Base-by-base conservation (phyloP, 306 rosid genomes). In the Oemleria cerasiformis region DNA sequence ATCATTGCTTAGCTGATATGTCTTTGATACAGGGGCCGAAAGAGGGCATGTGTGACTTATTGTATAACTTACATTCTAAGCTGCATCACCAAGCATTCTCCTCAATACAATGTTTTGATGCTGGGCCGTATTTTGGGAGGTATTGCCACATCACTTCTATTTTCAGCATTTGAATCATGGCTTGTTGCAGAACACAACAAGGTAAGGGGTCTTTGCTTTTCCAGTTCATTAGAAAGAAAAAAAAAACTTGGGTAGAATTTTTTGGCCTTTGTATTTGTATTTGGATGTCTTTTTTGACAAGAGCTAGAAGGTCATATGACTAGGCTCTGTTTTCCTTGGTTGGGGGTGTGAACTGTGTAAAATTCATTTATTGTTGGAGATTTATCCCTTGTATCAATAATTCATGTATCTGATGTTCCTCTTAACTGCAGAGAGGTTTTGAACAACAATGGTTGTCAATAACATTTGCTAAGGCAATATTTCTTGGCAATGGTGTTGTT, bases 141-240 rank as follows among this genome's bases (percentile, higher is more conserved):
- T 42, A 95, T 95, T 62, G 99, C 99, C 72, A 95, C 99, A 67
- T 95, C 99, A 21, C 93, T 95, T 39, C 90, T 95, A 53, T 95
- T 95, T 86, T 95, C 99, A 75, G 85, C 99, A 49, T 95, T 95
- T 68, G 97, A 95, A 73, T 95, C 99, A 0, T 95, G 99, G 99
- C 99, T 95, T 74, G 97, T 95, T 79, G 99, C 99, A 64, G 99
- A 95, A 68, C 97, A 95, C 87, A 89, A 89, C 86, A 95, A 95
- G 99, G 99, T 90, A 78, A 68, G 65, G 73, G 56, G 8, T 65
- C 36, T 5, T 47, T 63, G 9, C 48, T 72, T 55, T 14, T 50
- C 54, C 65, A 30, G 19, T 10, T 38, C 5, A 21, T 23, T 4
- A 23, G 15, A 56, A 55, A 56, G 10, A 23, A 51, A 51, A 11